These are phyloP conservation scores for Globisporangium irregulare DNA, from an alignment of 352 stramenopile genomes.

Conservation along the genomic window DNA sequence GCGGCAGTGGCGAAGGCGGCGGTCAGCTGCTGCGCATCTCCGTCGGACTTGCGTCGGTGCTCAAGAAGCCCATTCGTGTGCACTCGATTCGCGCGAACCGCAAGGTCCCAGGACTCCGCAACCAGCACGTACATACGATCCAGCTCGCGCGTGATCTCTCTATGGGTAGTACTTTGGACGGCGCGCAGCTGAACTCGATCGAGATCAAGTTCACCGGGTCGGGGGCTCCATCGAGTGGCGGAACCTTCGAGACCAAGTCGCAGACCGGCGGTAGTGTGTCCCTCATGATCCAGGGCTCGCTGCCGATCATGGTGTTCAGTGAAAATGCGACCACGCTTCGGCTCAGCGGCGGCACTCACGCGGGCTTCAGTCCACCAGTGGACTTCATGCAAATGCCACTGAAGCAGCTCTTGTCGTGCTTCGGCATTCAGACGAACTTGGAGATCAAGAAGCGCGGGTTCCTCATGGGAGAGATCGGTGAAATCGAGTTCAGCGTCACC, in stretches of 20 bases:
- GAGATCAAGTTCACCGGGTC: constrained; percentile 37
- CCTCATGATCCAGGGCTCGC: constrained; percentile 62
- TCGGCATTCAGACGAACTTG: constrained; percentile 36
- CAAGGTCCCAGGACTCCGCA: constrained; percentile 65
- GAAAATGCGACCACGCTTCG: constrained; percentile 22
- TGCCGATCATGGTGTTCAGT: constrained; percentile 49
- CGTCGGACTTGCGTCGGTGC: constrained; percentile 62
- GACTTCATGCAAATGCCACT: constrained; percentile 64
- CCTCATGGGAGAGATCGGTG: constrained; percentile 38
- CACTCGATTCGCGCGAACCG: constrained; percentile 75
- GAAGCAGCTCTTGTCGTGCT: constrained; percentile 32
- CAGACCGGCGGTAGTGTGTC: constrained; percentile 54
- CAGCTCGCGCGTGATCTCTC: constrained; percentile 47
- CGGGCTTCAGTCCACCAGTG: constrained; percentile 54
- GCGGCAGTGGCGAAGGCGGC: constrained; percentile 77
- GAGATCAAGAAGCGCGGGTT: constrained; percentile 48
- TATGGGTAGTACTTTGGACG: constrained; percentile 24
- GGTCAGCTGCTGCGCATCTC: constrained; percentile 88
- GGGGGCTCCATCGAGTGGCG: constrained; percentile 11
- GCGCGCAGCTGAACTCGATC: constrained; percentile 45
- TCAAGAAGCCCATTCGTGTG: constrained; percentile 59
- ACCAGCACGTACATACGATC: constrained; percentile 83
- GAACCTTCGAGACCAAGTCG: constrained; percentile 31
- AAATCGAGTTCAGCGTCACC: constrained; percentile 31
- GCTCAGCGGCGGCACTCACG: constrained; percentile 56